phyloP scores from a whole-genome alignment of 768 basidiomycete genomes.

The Mycena metata region DNA sequence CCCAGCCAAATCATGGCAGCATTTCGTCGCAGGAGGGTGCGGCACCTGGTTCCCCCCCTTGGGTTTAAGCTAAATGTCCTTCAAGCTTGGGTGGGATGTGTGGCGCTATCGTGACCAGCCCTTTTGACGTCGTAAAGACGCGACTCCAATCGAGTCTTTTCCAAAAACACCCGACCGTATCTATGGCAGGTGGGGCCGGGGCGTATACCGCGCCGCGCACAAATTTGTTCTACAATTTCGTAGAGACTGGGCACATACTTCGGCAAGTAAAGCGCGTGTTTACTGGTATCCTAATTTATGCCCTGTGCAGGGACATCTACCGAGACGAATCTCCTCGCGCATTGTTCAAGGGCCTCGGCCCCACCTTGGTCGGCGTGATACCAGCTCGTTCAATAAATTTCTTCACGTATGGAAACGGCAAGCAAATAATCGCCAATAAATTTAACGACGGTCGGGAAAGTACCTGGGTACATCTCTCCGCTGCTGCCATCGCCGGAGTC shows the following conservation, averaged over 20 bases:
- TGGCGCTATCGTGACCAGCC: slow-evolving; percentile 95
- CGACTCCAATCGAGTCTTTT: slow-evolving; percentile 94
- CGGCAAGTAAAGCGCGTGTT: slow-evolving; percentile 63
- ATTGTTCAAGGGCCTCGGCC: slow-evolving; percentile 94
- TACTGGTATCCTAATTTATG: not conserved
- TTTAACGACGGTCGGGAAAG: slow-evolving; percentile 89
- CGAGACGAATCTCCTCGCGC: slow-evolving; percentile 89
- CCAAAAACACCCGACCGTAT: slow-evolving; percentile 55
- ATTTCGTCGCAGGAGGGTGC: slow-evolving; percentile 90
- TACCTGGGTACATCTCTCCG: slow-evolving; percentile 84
- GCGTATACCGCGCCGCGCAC: slow-evolving; percentile 56
- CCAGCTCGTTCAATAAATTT: slow-evolving; percentile 98
- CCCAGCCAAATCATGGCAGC: slow-evolving; percentile 85
- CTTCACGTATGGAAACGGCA: slow-evolving; percentile 97
- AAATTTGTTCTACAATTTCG: slow-evolving; percentile 89
- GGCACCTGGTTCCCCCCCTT: slow-evolving; percentile 44
- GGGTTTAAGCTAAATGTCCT: slow-evolving; percentile 25
- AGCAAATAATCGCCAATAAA: slow-evolving; percentile 85
- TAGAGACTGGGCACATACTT: slow-evolving; percentile 92
- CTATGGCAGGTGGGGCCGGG: slow-evolving; percentile 55
- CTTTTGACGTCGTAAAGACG: slow-evolving; percentile 99
- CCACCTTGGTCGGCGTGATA: slow-evolving; percentile 93
- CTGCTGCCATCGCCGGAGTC: slow-evolving; percentile 90
- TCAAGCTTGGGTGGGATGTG: slow-evolving; percentile 96
- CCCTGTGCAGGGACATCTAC: slow-evolving; percentile 81